These are phyloP conservation scores for Vitis hybrid DNA, from an alignment of 177 flowering plant species.

Conservation along the genomic window DNA sequence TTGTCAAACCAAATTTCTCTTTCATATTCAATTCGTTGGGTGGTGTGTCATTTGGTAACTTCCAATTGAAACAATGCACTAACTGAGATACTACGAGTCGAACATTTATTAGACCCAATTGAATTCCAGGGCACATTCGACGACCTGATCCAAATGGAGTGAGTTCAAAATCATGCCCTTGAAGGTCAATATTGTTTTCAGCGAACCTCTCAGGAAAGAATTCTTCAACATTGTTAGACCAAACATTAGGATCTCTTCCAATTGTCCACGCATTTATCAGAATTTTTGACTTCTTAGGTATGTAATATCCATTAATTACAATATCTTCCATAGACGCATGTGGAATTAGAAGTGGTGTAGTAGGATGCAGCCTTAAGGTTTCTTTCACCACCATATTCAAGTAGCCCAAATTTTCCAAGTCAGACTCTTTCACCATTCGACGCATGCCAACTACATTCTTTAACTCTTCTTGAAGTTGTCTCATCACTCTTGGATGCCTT, in stretches of 20 bases:
- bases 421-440: no score
- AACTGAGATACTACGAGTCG: slow-evolving; percentile 18
- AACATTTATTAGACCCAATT: slow-evolving; percentile 16
- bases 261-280: no score
- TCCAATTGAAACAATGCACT: slow-evolving; percentile 33
- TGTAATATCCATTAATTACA: no score
- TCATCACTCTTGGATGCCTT: not conserved
- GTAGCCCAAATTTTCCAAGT: no score
- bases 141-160: slow-evolving; percentile 38
- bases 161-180: slow-evolving; percentile 25
- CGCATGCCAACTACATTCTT: no score
- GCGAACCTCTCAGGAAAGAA: slow-evolving; percentile 28
- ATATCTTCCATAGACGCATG: no score
- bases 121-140: slow-evolving; percentile 31
- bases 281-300: no score
- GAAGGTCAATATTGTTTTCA: slow-evolving; percentile 20
- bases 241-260: no score
- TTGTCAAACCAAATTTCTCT: slow-evolving; percentile 28
- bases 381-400: no score
- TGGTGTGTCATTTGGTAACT: slow-evolving; percentile 17
- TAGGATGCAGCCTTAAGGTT: no score
- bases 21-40: slow-evolving; percentile 28
- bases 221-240: slow-evolving; percentile 10
- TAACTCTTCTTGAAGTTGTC: slow-evolving; percentile 2
- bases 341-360: no score